Base-by-base conservation (phyloP, 306 rosid genomes). In the Begonia masoniana region DNA sequence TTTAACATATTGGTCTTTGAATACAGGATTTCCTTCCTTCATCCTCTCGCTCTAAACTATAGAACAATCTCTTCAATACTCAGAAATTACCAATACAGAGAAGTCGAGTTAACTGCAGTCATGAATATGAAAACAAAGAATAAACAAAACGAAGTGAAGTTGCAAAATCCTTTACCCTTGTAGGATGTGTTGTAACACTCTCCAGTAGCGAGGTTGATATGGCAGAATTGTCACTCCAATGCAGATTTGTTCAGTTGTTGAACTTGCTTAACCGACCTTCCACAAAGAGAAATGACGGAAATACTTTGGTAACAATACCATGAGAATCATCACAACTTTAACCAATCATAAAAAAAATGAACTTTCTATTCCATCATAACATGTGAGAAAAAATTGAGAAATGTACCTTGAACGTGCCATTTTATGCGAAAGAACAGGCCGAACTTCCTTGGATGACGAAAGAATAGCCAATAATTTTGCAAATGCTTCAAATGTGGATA, bases 401-500 rank as follows among this genome's bases (percentile, higher is more conserved):
- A 43, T n/a, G 67, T 78, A 86, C 96, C 99, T 91, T 15, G 94
- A 83, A 66, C 81, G 76, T 58, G 79, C 81, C 91, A 84, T 75
- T 75, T 81, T 91, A 48, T 72, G 64, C 13, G 83, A 79, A 59
- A 82, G 68, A 46, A 79, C 82, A 45, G 94, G 81, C 45, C 78
- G 96, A 62, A 83, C 86, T 77, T 86, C 96, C 81, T 86, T 86
- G 55, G 99, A 79, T 52, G 99, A 91, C 57, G 97, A 85, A 31
- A 86, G 85, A 52, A 77, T 86, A 24, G 84, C 81, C 70, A 91
- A 71, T 70, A 91, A 75, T 69, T 77, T 86, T 13, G 88, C 81
- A 75, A 91, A 79, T 58, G 94, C 88, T 76, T 91, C 99, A 71
- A 86, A 91, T 5, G 99, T 91, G 43, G 99, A 91, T 65, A 84